Evolutionary conservation across 306 rosid species (phyloP), one percentile per base, ranked within the genome.

Genomic region (Sesbania bispinosa): DNA sequence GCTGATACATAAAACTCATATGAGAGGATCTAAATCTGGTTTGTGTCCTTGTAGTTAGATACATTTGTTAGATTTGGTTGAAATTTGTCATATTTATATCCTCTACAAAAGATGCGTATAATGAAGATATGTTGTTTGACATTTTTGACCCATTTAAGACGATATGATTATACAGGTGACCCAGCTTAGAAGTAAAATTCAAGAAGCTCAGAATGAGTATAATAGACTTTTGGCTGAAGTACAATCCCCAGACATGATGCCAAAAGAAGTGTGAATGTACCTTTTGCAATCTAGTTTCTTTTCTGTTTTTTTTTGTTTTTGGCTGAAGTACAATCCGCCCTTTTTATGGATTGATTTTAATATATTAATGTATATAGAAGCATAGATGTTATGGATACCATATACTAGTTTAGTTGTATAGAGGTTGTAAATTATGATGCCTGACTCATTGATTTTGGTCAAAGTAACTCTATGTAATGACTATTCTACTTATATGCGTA

Each of bases 101-200:
- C 13, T 58, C 33, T 13, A 29, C 27, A 8, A 24, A 8, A 45
- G 9, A 19, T 18, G 19, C 54, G 16, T 53, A 7, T 30, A 18
- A 26, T 50, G 48, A 20, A 57, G 51, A 74, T 26, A 6, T 39
- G 39, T 6, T 50, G 26, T 16, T 16, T 23, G 29, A 15, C 59
- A 4, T 76, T 14, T 68, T 41, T 21, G 36, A 67, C 74, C 52
- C 16, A 27, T 74, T 78, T 59, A 32, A 65, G 43, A 60, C 30
- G 57, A 47, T 27, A 10, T 62, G 68, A 21, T 70, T 60, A 47
- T 80, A 67, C 92, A 93, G 98, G 96, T 78, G 73, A 75, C 54
- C 1, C 64, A 6, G 26, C 89, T 93, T 61, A 76, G 77, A 77
- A 83, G 55, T 57, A 67, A 78, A 77, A 72, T 90, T 51, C 59